These are phyloP conservation scores for Phaeolepiota aurea DNA, from an alignment of 768 basidiomycete species.

Conservation along the genomic window DNA sequence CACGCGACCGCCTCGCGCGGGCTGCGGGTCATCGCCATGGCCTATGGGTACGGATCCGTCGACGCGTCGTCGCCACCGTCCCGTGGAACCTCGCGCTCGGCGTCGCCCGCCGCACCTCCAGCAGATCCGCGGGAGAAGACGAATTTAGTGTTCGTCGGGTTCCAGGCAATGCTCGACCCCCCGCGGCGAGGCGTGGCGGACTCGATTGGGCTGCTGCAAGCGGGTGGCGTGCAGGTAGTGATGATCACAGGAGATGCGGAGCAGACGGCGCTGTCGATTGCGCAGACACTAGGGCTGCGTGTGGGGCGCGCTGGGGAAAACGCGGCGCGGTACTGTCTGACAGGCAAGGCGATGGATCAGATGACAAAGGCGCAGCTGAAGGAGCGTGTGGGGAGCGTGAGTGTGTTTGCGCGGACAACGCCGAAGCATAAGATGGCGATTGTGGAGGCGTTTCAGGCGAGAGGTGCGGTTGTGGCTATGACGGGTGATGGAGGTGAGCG, in stretches of 20 bases:
- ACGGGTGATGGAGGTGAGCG: constrained; percentile 84
- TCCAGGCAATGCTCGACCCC: constrained; percentile 93
- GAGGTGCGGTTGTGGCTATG: constrained; percentile 93
- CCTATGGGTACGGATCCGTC: constrained; percentile 68
- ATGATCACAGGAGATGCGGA: constrained; percentile 98
- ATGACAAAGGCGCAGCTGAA: constrained; percentile 74
- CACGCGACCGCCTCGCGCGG: constrained; percentile 65
- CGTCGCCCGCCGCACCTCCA: constrained; percentile 13
- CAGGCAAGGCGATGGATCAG: constrained; percentile 78
- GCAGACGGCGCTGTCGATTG: constrained; percentile 84
- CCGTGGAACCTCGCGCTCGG: constrained; percentile 17
- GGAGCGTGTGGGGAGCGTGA: constrained; percentile 74
- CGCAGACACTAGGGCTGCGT: constrained; percentile 73
- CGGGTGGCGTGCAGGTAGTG: constrained; percentile 88
- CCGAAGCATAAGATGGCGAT: constrained; percentile 98
- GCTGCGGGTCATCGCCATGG: constrained; percentile 86
- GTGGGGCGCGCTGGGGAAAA: constrained; percentile 50
- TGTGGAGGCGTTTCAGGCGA: constrained; percentile 84
- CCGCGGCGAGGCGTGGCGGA: constrained; percentile 91
- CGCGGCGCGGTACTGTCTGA: constrained; percentile 48
- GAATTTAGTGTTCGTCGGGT: constrained; percentile 84
- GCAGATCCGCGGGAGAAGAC: constrained; percentile 20
- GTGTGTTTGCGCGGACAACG: constrained; percentile 92
- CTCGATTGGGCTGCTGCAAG: constrained; percentile 72
- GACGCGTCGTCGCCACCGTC: constrained; percentile 26